phyloP scores from a whole-genome alignment of 2,329 filamentous ascomycete species.

The Conoideocrella luteorostrata region DNA sequence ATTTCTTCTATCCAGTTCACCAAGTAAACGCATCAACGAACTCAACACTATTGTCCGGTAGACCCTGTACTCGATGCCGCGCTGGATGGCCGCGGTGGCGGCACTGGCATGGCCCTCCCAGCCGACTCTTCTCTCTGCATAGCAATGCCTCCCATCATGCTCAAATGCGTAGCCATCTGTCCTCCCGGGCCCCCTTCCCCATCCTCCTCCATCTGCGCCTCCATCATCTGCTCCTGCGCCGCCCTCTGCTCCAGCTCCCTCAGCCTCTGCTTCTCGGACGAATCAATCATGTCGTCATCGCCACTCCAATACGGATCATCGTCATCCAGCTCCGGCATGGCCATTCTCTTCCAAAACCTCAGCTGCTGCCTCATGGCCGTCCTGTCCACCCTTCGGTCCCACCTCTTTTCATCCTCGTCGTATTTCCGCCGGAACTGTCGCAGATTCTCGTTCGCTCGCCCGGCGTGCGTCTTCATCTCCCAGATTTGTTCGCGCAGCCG shows the following conservation, averaged over 20 bases:
- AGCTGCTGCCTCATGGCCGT: conserved; percentile 50
- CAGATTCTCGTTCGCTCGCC: conserved; percentile 49
- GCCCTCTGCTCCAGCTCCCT: conserved; percentile 42
- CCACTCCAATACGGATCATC: conserved; percentile 58
- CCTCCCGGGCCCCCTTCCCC: conserved; percentile 24
- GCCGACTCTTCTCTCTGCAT: conserved; percentile 32
- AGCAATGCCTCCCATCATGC: conserved; percentile 30
- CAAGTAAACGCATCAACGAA: too few species aligned
- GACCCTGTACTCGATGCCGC: conserved; percentile 38
- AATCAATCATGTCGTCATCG: conserved; percentile 58
- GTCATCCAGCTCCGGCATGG: conserved; percentile 53
- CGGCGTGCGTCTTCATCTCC: conserved; percentile 58
- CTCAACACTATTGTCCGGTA: conserved; percentile 27
- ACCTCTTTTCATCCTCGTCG: conserved; percentile 48
- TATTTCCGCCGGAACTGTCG: conserved; percentile 50
- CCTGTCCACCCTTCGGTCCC: conserved; percentile 47
- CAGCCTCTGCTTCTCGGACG: conserved; percentile 51
- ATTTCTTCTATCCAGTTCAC: too few species aligned
- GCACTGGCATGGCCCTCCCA: conserved; percentile 19
- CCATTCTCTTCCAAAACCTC: conserved; percentile 61
- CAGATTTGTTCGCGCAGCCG: conserved; percentile 59
- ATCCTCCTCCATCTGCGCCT: conserved; percentile 27
- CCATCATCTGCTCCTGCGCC: conserved; percentile 30
- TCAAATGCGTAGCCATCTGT: conserved; percentile 10
- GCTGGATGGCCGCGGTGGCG: conserved; percentile 30